Evolutionary conservation across 2,329 filamentous ascomycete genomes (phyloP).

Genomic region (Reticulascus tulasneorum): DNA sequence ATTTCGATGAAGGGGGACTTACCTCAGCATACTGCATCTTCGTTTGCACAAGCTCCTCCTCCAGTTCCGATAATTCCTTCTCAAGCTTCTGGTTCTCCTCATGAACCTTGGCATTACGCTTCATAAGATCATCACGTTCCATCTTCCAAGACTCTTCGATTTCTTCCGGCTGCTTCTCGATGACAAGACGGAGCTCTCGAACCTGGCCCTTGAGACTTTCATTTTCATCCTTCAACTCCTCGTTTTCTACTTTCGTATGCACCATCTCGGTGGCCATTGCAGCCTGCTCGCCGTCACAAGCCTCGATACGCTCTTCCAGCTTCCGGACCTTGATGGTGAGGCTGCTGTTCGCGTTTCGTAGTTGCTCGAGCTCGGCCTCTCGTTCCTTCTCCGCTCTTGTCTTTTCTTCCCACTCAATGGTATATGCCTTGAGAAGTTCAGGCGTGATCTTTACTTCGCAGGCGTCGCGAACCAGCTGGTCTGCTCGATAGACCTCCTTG

Average conservation of each 20-base stretch:
- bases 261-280: conserved; percentile 88
- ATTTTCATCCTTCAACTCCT: conserved; percentile 83
- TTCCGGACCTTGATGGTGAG: conserved; percentile 74
- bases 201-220: conserved; percentile 84
- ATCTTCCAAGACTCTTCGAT: conserved; percentile 76
- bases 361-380: conserved; percentile 72
- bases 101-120: conserved; percentile 87
- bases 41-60: conserved; percentile 84
- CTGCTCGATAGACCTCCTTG: conserved; percentile 93
- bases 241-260: conserved; percentile 87
- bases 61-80: conserved; percentile 86
- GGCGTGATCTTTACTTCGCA: conserved; percentile 82
- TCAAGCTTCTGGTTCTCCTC: conserved; percentile 87
- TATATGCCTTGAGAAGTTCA: conserved; percentile 76
- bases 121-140: conserved; percentile 90
- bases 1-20: conserved; percentile 29
- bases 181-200: conserved; percentile 76
- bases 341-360: conserved; percentile 63
- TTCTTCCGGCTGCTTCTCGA: conserved; percentile 85
- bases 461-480: conserved; percentile 88
- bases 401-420: conserved; percentile 88
- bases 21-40: conserved; percentile 97
- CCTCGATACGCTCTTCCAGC: conserved; percentile 83
- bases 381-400: conserved; percentile 76
- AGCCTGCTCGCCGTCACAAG: conserved; percentile 86